Evolutionary conservation across 768 basidiomycete genomes (phyloP), one percentile per base, ranked within the genome.

Genomic region (Suillus brevipes): DNA sequence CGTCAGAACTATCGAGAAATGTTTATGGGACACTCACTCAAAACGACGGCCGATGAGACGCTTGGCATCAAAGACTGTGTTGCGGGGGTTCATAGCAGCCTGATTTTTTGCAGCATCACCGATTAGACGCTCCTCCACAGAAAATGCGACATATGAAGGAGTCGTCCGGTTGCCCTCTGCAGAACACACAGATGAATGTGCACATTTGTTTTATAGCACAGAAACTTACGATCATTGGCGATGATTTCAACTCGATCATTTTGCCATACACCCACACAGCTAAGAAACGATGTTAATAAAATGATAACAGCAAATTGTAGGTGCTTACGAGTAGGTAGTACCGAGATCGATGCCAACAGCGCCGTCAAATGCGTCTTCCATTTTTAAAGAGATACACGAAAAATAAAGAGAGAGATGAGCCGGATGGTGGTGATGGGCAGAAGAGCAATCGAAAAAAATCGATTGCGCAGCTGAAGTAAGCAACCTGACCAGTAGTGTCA

Each of bases 171-270:
- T 97, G 73, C 97, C 97, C 91, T 99, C 92, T 94, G 74, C 65
- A 34, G 55, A 60, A 34, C 61, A 34, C 61, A 66, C 43, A 37
- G 52, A 56, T 61, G 59, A 25, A 62, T 34, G 38, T 20, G 20
- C 20, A 13, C 31, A 14, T 56, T 20, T 16, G 12, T 47, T 63
- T 55, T 43, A 25, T 37, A 59, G 12, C 62, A 61, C 64, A 63
- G 52, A 43, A 16, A 61, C 92, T 79, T 71, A 94, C 91, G 94
- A 85, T 95, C 94, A 74, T 95, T 95, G 83, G 94, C 91, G 78
- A 98, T 98, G 84, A 98, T 98, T 81, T 99, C 96, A 74, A 99
- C 96, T 74, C 97, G 95, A 87, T 99, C 97, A 80, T 97, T 95
- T 87, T 97, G 94, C 96, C 96, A 98, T 75, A 99, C 95, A 84